Percentiles rank a stretch among this genome's conserved stretches.
These are phyloP conservation scores for Aurinia saxatilis DNA, from an alignment of 345 rosid genomes.

Conservation along the genomic window DNA sequence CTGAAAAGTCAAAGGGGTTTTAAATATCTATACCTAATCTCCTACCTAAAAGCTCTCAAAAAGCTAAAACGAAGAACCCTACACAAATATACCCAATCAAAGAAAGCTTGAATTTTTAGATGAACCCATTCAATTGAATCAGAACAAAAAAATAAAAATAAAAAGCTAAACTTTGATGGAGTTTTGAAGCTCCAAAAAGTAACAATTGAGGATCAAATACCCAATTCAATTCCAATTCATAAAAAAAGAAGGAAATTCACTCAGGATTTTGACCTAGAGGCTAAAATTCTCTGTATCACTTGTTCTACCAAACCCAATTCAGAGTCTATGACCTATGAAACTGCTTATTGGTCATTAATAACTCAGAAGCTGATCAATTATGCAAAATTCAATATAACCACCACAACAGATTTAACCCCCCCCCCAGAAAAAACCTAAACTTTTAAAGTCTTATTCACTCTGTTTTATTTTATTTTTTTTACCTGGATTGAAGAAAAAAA, in stretches of 20 bases:
- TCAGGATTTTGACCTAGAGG: background rate
- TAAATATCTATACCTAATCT: constrained; percentile 18
- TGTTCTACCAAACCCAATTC: background rate
- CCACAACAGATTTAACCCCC: background rate
- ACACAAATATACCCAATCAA: constrained; percentile 15
- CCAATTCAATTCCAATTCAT: background rate
- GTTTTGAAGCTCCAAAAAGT: background rate
- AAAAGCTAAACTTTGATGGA: background rate
- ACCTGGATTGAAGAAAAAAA: background rate
- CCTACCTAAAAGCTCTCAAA: constrained; percentile 22
- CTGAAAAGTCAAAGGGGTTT: constrained; percentile 18
- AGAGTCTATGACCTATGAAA: background rate
- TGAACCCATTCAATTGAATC: constrained; percentile 7
- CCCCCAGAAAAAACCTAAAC: background rate
- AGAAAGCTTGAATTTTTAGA: constrained; percentile 23
- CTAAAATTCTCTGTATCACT: background rate
- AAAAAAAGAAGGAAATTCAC: background rate
- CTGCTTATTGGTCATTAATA: background rate
- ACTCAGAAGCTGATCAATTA: background rate
- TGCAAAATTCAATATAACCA: background rate
- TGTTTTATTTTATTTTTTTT: background rate
- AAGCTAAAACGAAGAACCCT: constrained; percentile 24
- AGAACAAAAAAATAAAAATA: background rate
- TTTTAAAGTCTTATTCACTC: background rate
- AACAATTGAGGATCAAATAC: background rate